Base-by-base conservation (phyloP, 2,329 filamentous ascomycete genomes). In the Exophiala sideris region DNA sequence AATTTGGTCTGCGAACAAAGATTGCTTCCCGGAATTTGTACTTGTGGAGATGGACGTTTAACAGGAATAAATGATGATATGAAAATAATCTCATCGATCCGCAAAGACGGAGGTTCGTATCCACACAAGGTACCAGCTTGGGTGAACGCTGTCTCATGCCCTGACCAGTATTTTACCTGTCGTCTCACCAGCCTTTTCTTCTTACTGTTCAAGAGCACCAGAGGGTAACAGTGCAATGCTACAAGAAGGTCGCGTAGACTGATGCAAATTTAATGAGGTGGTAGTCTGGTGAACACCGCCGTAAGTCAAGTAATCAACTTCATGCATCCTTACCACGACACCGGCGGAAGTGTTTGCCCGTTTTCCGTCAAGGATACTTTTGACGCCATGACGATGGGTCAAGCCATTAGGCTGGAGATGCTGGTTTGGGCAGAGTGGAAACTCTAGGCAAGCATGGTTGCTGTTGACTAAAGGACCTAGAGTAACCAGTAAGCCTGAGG, bases 321-420 rank as follows among this genome's bases (percentile, higher is more conserved):
- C 35, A 5, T 38, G 35, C 41, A 24, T 5, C 7, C 7, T 29
- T 29, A 29, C 24, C 24, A 29, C 24, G 24, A 29, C 41, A 44
- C 18, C 18, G 41, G 41, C 21, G 41, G 21, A 24, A 24, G 41
- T 29, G n/a, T 12, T 20, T 44, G 20, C 41, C 41, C 21, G 20
- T 32, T 44, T 44, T 11, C 21, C 41, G 20, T 44, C 41, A 24
- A 20, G 10, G 14, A n/a, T 11, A n/a, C 9, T 32, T 14, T 8
- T 2, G 41, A 24, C 11, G 29, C 41, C 41, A 44, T 44, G 41
- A 44, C 41, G 41, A 44, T 21, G 21, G 20, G 36, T 21, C 20
- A 36, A 45, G 49, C 48, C 50, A 45, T 48, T 56, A 55, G 57
- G 57, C 57, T 60, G 47, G 51, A 57, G 51, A 57, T 60, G 50